Percentiles rank a stretch among this genome's conserved stretches.
Conservation (phyloP, 805 yeast species). For the Saturnispora besseyi region DNA sequence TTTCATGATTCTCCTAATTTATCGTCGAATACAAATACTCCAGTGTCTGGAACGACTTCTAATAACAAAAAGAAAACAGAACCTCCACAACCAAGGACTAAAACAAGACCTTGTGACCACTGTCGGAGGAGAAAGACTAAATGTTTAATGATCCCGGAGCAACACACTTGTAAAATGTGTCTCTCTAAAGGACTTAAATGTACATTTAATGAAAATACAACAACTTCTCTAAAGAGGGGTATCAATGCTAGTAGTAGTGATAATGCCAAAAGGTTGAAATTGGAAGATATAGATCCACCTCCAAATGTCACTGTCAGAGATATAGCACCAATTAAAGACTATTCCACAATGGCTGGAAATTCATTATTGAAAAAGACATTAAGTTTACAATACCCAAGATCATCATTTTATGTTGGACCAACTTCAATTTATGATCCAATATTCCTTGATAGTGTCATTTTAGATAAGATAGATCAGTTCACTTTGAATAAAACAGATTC, state of each 20-base stretch:
- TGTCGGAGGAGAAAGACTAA: conserved; percentile 74
- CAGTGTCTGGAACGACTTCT: not conserved
- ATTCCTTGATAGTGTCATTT: conserved; percentile 52
- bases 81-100: conserved; percentile 32
- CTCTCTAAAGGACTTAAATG: conserved; percentile 67
- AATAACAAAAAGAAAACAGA: conserved; percentile 15
- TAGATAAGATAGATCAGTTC: conserved; percentile 73
- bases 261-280: conserved; percentile 23
- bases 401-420: conserved; percentile 82
- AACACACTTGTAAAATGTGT: conserved; percentile 64
- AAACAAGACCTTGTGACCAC: conserved; percentile 69
- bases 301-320: conserved; percentile 38
- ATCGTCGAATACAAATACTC: not conserved
- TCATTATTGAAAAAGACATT: conserved; percentile 60
- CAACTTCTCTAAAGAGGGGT: conserved; percentile 30
- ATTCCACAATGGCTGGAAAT: conserved; percentile 52
- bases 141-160: conserved; percentile 61
- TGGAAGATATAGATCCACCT: conserved; percentile 32
- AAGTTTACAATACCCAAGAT: conserved; percentile 79
- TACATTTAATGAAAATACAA: conserved; percentile 56
- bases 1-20: conserved; percentile 1
- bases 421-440: conserved; percentile 75
- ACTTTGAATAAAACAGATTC: conserved; percentile 58
- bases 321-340: conserved; percentile 56
- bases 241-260: conserved; percentile 20